phyloP scores from a whole-genome alignment of 371 early-diverging fungal genomes.

The Umbelopsis sp. region DNA sequence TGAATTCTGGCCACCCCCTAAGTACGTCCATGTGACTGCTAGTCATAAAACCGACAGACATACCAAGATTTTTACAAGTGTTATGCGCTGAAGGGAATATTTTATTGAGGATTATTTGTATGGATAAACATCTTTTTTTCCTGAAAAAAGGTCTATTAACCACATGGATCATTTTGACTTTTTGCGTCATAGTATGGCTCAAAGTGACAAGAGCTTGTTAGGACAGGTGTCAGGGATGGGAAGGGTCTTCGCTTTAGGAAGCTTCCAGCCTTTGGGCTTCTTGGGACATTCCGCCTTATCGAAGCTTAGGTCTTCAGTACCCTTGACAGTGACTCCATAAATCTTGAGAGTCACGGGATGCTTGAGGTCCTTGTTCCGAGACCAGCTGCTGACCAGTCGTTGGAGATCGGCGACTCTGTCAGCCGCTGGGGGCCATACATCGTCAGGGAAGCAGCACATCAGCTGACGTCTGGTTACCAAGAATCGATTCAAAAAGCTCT shows the following conservation, averaged over 20 bases:
- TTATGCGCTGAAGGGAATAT: too few relatives aligned
- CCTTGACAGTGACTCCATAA: conserved; percentile 42
- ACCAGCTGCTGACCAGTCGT: conserved; percentile 38
- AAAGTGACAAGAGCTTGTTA: conserved; percentile 10
- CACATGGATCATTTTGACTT: too few relatives aligned
- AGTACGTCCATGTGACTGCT: not conserved
- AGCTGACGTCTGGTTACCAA: conserved; percentile 46
- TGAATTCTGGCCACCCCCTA: not conserved
- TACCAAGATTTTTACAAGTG: too few relatives aligned
- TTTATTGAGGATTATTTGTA: too few relatives aligned
- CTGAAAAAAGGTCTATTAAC: too few relatives aligned
- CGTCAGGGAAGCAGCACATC: conserved; percentile 50
- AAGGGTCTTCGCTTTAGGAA: conserved; percentile 25
- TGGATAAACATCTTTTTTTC: too few relatives aligned
- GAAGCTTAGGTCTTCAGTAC: conserved; percentile 34
- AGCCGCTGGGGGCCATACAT: conserved; percentile 45
- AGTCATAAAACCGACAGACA: too few relatives aligned
- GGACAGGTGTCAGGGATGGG: conserved; percentile 46
- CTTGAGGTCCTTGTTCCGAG: conserved; percentile 35
- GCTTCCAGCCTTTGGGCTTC: conserved; percentile 19
- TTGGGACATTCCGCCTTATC: conserved; percentile 36
- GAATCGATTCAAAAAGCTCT: conserved; percentile 43
- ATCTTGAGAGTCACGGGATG: conserved; percentile 32
- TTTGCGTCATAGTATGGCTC: not conserved
- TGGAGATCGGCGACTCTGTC: conserved; percentile 47